Evolutionary conservation across 2,329 filamentous ascomycete species (phyloP).

Genomic region (Aspergillus sojae): DNA sequence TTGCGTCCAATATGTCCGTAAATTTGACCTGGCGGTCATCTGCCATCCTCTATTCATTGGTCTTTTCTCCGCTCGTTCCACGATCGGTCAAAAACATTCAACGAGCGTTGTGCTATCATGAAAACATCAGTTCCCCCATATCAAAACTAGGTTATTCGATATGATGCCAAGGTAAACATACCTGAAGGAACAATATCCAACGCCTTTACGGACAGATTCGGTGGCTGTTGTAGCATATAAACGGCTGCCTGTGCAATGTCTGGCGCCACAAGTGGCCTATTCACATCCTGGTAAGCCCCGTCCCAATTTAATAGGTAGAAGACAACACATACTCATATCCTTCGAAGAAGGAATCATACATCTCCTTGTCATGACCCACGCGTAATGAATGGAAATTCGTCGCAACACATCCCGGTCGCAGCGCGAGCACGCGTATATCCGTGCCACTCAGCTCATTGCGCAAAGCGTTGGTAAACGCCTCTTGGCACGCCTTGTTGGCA

Average conservation of each 20-base stretch:
- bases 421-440: slow-evolving; percentile 51
- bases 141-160: background rate
- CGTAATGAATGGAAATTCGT: slow-evolving; percentile 53
- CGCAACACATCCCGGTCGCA: slow-evolving; percentile 52
- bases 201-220: slow-evolving; percentile 49
- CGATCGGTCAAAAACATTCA: slow-evolving; percentile 34
- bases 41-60: background rate
- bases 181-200: slow-evolving; percentile 49
- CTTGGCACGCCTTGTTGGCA: slow-evolving; percentile 50
- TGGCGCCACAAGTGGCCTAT: slow-evolving; percentile 43
- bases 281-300: background rate
- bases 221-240: slow-evolving; percentile 47
- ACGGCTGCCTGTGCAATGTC: slow-evolving; percentile 49
- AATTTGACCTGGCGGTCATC: no score
- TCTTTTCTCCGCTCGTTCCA: slow-evolving; percentile 26
- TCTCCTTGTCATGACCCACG: slow-evolving; percentile 47
- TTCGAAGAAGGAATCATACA: slow-evolving; percentile 49
- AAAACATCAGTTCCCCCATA: background rate
- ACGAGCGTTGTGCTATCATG: slow-evolving; percentile 32
- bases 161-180: slow-evolving; percentile 24
- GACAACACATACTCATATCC: slow-evolving; percentile 40
- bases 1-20: no score
- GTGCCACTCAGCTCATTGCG: slow-evolving; percentile 51
- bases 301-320: background rate
- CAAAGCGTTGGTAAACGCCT: slow-evolving; percentile 54